phyloP scores from a whole-genome alignment of 2,329 filamentous ascomycete species.

The Fusarium tuaranense region DNA sequence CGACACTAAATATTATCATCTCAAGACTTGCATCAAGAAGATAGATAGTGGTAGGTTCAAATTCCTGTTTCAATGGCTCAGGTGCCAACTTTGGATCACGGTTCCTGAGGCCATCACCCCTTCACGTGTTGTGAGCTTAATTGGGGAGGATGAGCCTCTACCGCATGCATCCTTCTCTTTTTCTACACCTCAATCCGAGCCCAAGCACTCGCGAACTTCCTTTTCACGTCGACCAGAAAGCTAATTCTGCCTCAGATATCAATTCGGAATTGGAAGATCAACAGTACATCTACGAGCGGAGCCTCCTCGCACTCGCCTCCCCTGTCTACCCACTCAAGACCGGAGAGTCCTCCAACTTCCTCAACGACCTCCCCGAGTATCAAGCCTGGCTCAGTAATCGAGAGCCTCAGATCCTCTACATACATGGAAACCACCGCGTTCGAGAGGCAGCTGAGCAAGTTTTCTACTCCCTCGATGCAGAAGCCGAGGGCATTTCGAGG shows the following conservation, averaged over 20 bases:
- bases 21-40: background rate
- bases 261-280: rapidly evolving
- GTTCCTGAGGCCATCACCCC: background rate
- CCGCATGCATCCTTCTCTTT: background rate
- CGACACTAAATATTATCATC: background rate
- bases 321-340: background rate
- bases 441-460: background rate
- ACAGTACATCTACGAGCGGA: background rate
- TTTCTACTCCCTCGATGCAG: background rate
- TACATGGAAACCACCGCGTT: background rate
- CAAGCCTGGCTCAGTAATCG: background rate
- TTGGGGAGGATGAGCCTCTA: background rate
- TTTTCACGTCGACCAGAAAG: background rate
- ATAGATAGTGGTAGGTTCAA: background rate
- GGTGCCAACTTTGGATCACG: background rate
- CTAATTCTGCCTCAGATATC: background rate
- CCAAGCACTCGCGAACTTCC: background rate
- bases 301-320: background rate
- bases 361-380: background rate
- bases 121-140: background rate
- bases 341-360: background rate
- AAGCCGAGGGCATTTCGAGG: rapidly evolving
- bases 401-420: slow-evolving; percentile 3
- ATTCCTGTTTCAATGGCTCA: background rate
- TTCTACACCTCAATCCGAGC: background rate